Evolutionary conservation across 306 rosid genomes (phyloP).

Genomic region (Prunus mira): DNA sequence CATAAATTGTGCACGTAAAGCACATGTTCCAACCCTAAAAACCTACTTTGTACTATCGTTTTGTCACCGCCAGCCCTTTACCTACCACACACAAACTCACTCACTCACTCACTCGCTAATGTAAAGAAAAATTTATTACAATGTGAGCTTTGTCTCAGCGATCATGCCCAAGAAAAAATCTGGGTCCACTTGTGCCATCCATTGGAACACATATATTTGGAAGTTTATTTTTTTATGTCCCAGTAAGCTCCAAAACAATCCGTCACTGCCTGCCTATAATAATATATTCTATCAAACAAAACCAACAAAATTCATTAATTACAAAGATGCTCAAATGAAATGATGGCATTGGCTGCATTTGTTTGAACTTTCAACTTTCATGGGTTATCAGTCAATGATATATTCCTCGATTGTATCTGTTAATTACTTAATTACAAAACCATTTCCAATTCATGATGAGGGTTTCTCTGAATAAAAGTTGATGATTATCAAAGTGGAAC

Average conservation of each 20-base stretch:
- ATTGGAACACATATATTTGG: neutral
- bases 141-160: neutral
- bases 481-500: slow-evolving; percentile 1
- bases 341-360: neutral
- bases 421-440: neutral
- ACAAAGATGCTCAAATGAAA: neutral
- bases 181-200: neutral
- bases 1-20: neutral
- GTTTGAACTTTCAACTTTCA: neutral
- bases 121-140: neutral
- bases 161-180: neutral
- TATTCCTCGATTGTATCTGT: neutral
- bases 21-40: neutral
- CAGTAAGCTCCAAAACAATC: neutral
- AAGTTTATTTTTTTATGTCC: neutral
- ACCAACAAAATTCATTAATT: neutral
- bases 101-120: neutral
- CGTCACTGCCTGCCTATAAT: neutral
- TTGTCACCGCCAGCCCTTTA: neutral
- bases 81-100: neutral
- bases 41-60: no score
- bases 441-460: neutral
- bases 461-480: neutral
- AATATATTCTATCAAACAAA: slow-evolving; percentile 1
- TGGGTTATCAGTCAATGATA: neutral